phyloP scores from a whole-genome alignment of 2,329 filamentous ascomycete species.

The Celoporthe dispersa region DNA sequence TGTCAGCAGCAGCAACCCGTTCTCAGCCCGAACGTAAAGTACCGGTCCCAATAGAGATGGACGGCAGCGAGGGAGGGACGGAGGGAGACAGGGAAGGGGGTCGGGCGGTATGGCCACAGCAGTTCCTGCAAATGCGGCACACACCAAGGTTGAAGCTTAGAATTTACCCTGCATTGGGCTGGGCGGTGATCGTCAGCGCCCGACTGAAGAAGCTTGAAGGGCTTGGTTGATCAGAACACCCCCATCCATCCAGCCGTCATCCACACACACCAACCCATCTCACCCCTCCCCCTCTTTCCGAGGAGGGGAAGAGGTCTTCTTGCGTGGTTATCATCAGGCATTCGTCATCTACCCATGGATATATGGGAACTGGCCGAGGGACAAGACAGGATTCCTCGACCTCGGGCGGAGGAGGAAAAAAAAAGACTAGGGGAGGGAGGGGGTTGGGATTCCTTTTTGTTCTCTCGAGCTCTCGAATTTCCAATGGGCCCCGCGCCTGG shows the following conservation, averaged over 20 bases:
- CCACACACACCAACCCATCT: not conserved
- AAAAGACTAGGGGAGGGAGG: not conserved
- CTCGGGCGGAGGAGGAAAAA: not conserved
- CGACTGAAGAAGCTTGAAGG: not conserved
- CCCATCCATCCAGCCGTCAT: not conserved
- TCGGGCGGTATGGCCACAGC: not conserved
- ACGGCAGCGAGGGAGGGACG: not conserved
- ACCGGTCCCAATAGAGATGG: not conserved
- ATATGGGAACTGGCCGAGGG: not conserved
- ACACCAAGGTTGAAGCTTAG: slow-evolving; percentile 12
- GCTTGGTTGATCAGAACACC: not conserved
- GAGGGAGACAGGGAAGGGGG: not conserved
- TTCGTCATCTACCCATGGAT: not conserved
- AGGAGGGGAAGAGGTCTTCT: not conserved
- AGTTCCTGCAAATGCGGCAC: not conserved
- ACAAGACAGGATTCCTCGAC: not conserved
- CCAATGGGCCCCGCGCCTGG: slow-evolving; percentile 14
- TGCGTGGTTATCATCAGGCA: not conserved
- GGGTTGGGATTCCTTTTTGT: slow-evolving; percentile 8
- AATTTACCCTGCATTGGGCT: slow-evolving; percentile 4
- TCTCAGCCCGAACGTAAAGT: not conserved
- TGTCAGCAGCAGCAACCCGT: not conserved
- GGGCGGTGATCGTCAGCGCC: slow-evolving; percentile 1
- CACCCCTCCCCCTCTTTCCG: too few relatives aligned
- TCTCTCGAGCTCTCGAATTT: slow-evolving; percentile 11